Base-by-base conservation (phyloP, 177 flowering plant species). In the Tripterygium wilfordii region DNA sequence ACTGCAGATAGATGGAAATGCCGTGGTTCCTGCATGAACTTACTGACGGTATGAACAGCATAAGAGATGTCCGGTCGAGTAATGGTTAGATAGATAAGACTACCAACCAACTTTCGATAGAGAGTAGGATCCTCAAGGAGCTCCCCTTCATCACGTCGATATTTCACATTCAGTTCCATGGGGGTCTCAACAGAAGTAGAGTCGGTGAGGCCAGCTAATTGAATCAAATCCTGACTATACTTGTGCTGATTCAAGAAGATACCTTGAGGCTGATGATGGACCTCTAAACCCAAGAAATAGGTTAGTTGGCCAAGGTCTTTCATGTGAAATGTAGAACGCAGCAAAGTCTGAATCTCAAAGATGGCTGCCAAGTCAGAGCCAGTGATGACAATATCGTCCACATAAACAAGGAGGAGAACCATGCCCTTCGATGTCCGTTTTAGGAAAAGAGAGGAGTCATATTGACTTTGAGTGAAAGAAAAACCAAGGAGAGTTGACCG, bases 291-390 rank as follows among this genome's bases (percentile, higher is more conserved):
- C n/a, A n/a, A n/a, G n/a, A n/a, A n/a, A n/a, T n/a, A n/a, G n/a
- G n/a, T n/a, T n/a, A n/a, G n/a, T n/a, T n/a, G n/a, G n/a, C 57
- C 57, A 21, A 53, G 49, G 26, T 53, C 49, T 14, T 53, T 53
- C 41, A 53, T 37, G 25, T 44, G 57, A 33, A 31, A 53, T 13
- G 49, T 31, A 17, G 14, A 26, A 9, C 20, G 28, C 4, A 56
- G 22, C 17, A 27, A 4, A 2, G 3, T 2, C 26, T 56, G 23
- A 15, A 48, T 9, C 1, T 21, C 2, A 24, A 24, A 7, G 28
- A 56, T 37, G 17, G 18, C 1, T 1, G 9, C 21, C 16, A 9
- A 5, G 29, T 38, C 37, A n/a, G 23, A 16, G 1, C 53, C 23
- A 20, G 20, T 44, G 7, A 61, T 14, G 1, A 53, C 9, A 10